Percentiles rank a stretch among this genome's conserved stretches.
These are phyloP conservation scores for Trypanosoma brucei DNA, from an alignment of 208 protist genomes.

Conservation along the genomic window DNA sequence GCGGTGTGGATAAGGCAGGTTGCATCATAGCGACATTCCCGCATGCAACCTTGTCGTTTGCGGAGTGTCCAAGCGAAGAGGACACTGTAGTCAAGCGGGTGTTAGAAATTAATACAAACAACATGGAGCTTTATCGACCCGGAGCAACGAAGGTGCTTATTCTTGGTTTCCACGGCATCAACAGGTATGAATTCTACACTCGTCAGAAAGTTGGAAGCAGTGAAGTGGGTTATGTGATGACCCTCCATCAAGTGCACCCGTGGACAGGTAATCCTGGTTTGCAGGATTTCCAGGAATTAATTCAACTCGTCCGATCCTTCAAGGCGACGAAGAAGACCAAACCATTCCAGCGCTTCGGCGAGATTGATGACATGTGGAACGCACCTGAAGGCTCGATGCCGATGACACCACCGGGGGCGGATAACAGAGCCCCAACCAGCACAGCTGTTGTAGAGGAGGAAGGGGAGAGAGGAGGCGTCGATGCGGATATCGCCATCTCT, in stretches of 20 bases:
- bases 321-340: constrained; percentile 61
- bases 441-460: too few species aligned
- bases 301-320: constrained; percentile 73
- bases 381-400: not conserved
- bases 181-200: constrained; percentile 83
- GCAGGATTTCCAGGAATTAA: constrained; percentile 83
- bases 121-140: constrained; percentile 74
- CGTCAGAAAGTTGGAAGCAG: constrained; percentile 51
- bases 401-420: not conserved
- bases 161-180: constrained; percentile 68
- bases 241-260: constrained; percentile 72
- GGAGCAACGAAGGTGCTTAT: constrained; percentile 50
- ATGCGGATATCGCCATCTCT: not conserved
- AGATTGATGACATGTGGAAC: constrained; percentile 16
- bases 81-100: constrained; percentile 63
- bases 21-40: constrained; percentile 66
- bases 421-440: not conserved
- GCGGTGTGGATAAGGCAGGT: constrained; percentile 13
- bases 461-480: not conserved
- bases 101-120: constrained; percentile 60
- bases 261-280: constrained; percentile 89
- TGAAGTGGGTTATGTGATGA: constrained; percentile 64
- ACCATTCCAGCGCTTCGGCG: constrained; percentile 74
- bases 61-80: constrained; percentile 66
- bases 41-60: constrained; percentile 50